Evolutionary conservation across 2,329 filamentous ascomycete species (phyloP).

Genomic region (Penicillium janthinellum): DNA sequence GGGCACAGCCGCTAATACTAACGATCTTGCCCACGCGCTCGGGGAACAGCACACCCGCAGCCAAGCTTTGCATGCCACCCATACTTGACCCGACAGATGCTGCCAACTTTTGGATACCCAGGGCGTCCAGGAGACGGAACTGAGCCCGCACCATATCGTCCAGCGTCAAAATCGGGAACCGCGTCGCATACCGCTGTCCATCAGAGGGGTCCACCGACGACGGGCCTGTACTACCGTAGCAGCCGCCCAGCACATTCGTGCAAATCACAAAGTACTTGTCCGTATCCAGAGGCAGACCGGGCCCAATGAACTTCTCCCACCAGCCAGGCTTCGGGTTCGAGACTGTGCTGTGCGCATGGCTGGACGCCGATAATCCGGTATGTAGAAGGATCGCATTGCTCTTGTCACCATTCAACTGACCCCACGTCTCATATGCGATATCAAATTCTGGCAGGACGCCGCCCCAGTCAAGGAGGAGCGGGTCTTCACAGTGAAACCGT

Average conservation of each 20-base stretch:
- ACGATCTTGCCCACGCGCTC: slow-evolving; percentile 79
- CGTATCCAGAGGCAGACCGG: slow-evolving; percentile 81
- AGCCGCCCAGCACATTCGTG: slow-evolving; percentile 94
- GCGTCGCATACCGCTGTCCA: slow-evolving; percentile 84
- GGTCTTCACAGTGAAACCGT: slow-evolving; percentile 70
- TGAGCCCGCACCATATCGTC: slow-evolving; percentile 98
- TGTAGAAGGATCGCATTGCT: slow-evolving; percentile 91
- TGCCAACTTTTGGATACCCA: slow-evolving; percentile 77
- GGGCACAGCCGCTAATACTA: slow-evolving; percentile 88
- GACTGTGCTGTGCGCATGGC: slow-evolving; percentile 90
- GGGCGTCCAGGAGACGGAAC: slow-evolving; percentile 78
- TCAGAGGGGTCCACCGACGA: slow-evolving; percentile 85
- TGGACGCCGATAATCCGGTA: slow-evolving; percentile 94
- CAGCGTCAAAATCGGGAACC: slow-evolving; percentile 93
- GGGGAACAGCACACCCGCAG: slow-evolving; percentile 80
- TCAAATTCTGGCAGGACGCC: slow-evolving; percentile 86
- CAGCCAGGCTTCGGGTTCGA: slow-evolving; percentile 86
- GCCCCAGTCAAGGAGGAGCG: slow-evolving; percentile 89
- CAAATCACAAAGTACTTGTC: slow-evolving; percentile 91
- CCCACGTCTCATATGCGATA: slow-evolving; percentile 92
- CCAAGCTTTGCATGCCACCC: slow-evolving; percentile 97
- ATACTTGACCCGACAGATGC: slow-evolving; percentile 95
- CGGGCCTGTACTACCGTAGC: slow-evolving; percentile 92
- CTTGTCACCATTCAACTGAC: slow-evolving; percentile 72
- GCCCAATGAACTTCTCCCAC: slow-evolving; percentile 99